These are phyloP conservation scores for Emergomyces orientalis DNA, from an alignment of 2,329 filamentous ascomycete species.

Conservation along the genomic window DNA sequence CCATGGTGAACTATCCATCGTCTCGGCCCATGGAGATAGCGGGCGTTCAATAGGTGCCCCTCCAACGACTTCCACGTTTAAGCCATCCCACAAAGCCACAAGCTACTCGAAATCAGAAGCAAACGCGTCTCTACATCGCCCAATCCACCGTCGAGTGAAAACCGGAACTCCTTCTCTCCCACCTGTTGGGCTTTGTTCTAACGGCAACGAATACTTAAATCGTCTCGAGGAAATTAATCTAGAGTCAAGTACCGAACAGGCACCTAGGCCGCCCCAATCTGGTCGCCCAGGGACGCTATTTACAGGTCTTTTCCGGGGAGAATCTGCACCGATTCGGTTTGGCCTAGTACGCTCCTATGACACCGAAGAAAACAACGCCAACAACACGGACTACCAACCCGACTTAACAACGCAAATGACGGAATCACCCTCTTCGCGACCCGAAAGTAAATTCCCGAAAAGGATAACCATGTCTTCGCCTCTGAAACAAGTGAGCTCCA, in stretches of 20 bases:
- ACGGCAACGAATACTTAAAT: neutral
- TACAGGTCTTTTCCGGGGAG: slow-evolving; percentile 5
- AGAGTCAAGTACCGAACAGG: neutral
- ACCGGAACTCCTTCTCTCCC: slow-evolving; percentile 8
- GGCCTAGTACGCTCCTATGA: neutral
- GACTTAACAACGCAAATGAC: neutral
- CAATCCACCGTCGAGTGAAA: slow-evolving; percentile 9
- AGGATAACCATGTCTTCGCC: slow-evolving; percentile 25
- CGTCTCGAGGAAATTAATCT: slow-evolving; percentile 1
- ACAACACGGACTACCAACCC: neutral
- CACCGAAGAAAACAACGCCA: neutral
- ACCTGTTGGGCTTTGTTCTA: neutral
- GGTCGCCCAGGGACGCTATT: neutral
- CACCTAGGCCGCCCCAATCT: neutral
- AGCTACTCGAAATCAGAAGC: neutral
- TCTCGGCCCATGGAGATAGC: neutral
- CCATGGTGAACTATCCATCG: neutral
- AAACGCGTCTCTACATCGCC: neutral
- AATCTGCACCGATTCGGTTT: neutral
- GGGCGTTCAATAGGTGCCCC: neutral
- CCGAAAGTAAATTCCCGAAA: slow-evolving; percentile 18
- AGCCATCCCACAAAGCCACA: neutral
- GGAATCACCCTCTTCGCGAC: neutral
- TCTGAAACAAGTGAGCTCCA: slow-evolving; percentile 27
- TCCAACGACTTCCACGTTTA: neutral